Percentiles rank a stretch among this genome's conserved stretches.
These are phyloP conservation scores for Malania oleifera DNA, from an alignment of 164 flowering plant species.

Conservation along the genomic window DNA sequence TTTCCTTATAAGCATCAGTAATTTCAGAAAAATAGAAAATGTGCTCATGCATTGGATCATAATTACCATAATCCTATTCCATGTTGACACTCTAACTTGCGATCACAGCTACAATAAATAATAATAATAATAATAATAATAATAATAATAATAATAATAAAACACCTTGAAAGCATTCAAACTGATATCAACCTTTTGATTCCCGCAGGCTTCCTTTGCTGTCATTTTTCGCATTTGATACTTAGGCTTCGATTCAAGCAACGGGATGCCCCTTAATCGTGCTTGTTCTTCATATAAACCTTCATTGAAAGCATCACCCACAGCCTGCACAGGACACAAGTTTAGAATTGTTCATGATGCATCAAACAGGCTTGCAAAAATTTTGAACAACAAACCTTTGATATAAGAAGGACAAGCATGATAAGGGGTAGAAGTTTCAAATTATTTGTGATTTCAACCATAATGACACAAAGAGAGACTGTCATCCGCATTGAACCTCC, in stretches of 20 bases:
- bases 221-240: slow-evolving; percentile 80
- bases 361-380: slow-evolving; percentile 6
- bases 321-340: slow-evolving; percentile 54
- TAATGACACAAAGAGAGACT: slow-evolving; percentile 93
- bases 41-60: too few species aligned
- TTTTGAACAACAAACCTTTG: slow-evolving; percentile 54
- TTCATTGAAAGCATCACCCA: slow-evolving; percentile 97
- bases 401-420: slow-evolving; percentile 98
- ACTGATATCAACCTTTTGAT: slow-evolving; percentile 56
- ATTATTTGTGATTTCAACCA: slow-evolving; percentile 98
- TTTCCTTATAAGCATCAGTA: too few species aligned
- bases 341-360: slow-evolving; percentile 1
- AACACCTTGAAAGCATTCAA: neutral
- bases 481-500: slow-evolving; percentile 99
- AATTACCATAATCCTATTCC: too few species aligned
- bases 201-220: slow-evolving; percentile 84
- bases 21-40: too few species aligned
- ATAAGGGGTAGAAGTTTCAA: slow-evolving; percentile 88
- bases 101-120: too few species aligned
- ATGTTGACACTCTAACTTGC: too few species aligned
- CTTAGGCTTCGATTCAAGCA: slow-evolving; percentile 89
- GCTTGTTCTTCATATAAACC: slow-evolving; percentile 96
- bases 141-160: too few species aligned
- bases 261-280: slow-evolving; percentile 71
- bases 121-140: too few species aligned